Conservation (phyloP, 1,139 yeast genomes). For the Blastobotrys indianensis region DNA sequence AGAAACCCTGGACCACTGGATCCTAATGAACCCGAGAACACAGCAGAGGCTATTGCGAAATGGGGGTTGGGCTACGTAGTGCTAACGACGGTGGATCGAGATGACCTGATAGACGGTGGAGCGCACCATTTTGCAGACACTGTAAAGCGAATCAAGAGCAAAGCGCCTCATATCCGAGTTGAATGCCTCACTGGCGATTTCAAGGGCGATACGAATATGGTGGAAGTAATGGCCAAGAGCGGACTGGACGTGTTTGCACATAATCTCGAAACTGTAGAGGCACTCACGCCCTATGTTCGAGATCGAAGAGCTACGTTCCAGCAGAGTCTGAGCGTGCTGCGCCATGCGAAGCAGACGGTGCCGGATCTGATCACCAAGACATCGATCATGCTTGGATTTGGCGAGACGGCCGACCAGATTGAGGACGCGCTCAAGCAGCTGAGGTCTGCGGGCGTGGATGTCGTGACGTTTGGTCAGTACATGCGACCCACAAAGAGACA, state of each 20-base stretch:
- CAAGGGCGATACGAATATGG: constrained; percentile 81
- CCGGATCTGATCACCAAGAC: constrained; percentile 85
- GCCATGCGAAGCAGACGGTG: constrained; percentile 70
- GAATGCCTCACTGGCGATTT: constrained; percentile 96
- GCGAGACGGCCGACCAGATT: constrained; percentile 90
- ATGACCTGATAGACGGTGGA: constrained; percentile 91
- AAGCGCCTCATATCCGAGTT: constrained; percentile 86
- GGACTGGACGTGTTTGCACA: constrained; percentile 98
- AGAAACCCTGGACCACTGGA: constrained; percentile 84
- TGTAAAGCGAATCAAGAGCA: constrained; percentile 71
- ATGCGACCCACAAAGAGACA: constrained; percentile 99
- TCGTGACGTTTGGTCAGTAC: constrained; percentile 97
- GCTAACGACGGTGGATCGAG: constrained; percentile 95
- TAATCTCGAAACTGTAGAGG: constrained; percentile 95
- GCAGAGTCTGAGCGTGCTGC: constrained; percentile 73
- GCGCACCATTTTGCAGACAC: constrained; percentile 87
- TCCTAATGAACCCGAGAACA: constrained; percentile 94
- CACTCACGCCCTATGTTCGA: constrained; percentile 86
- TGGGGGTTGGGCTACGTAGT: constrained; percentile 99
- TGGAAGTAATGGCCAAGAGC: constrained; percentile 68
- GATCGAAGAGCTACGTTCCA: constrained; percentile 95
- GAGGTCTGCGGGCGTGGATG: constrained; percentile 75
- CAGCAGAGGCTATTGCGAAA: constrained; percentile 94
- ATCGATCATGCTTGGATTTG: constrained; percentile 93
- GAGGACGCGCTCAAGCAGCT: constrained; percentile 68